These are phyloP conservation scores for Albifimbria verrucaria DNA, from an alignment of 2,329 filamentous ascomycete genomes.

Conservation along the genomic window DNA sequence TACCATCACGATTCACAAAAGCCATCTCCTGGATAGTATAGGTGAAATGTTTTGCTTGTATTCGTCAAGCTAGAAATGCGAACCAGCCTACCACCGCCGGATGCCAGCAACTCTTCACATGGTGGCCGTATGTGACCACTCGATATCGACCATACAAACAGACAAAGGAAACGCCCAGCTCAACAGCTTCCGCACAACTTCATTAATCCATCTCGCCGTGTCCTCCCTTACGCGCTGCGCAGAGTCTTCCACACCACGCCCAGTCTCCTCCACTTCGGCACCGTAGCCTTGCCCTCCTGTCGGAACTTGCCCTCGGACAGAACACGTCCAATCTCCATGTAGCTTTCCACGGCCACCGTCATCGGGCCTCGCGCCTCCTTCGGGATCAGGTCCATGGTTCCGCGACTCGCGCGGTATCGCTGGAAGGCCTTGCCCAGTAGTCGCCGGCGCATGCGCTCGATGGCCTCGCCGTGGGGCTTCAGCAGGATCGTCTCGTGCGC, in stretches of 20 bases:
- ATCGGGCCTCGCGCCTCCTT: slow-evolving; percentile 58
- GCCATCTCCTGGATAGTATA: no score
- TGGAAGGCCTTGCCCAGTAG: slow-evolving; percentile 60
- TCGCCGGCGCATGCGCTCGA: slow-evolving; percentile 47
- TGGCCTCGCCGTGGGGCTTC: slow-evolving; percentile 29
- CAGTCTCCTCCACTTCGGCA: slow-evolving; percentile 44
- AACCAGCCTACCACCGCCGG: no score
- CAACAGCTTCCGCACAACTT: not conserved
- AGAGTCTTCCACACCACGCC: slow-evolving; percentile 57
- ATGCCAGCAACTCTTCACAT: no score
- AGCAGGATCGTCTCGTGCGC: slow-evolving; percentile 52
- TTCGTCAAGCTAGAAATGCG: no score
- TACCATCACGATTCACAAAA: no score
- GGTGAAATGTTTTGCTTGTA: no score
- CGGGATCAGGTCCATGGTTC: slow-evolving; percentile 60
- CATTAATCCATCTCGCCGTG: not conserved
- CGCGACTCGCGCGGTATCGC: slow-evolving; percentile 53
- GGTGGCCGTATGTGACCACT: no score
- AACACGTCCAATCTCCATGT: slow-evolving; percentile 72
- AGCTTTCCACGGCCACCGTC: slow-evolving; percentile 68
- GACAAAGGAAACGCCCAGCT: no score
- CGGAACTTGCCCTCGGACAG: slow-evolving; percentile 38
- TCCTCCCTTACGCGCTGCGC: slow-evolving; percentile 5
- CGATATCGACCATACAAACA: no score
- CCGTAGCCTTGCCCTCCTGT: slow-evolving; percentile 38